phyloP scores from a whole-genome alignment of 805 yeast species.

The Monosporozyma yasuniensis region DNA sequence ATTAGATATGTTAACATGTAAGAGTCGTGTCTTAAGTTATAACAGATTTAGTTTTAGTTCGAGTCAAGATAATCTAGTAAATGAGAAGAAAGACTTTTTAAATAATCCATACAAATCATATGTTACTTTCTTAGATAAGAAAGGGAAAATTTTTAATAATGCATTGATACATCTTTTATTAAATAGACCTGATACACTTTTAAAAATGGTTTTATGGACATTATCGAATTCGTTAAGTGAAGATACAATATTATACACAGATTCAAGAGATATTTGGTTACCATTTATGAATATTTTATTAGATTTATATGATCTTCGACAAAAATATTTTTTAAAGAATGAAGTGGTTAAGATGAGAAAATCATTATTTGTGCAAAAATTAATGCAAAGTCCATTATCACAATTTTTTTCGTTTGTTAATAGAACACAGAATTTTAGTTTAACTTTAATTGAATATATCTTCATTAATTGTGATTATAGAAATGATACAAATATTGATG shows the following conservation, averaged over 20 bases:
- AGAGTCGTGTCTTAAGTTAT: constrained; percentile 1
- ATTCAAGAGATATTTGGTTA: constrained; percentile 22
- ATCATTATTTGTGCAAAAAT: constrained; percentile 8
- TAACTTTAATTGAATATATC: constrained; percentile 14
- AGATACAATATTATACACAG: constrained; percentile 7
- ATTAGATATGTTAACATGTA: constrained; percentile 11
- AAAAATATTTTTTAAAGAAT: constrained; percentile 17
- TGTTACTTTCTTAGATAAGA: constrained; percentile 16
- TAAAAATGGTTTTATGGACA: constrained; percentile 24
- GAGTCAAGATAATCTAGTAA: background rate
- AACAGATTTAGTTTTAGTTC: background rate
- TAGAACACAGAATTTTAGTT: background rate
- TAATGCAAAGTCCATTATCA: constrained; percentile 18
- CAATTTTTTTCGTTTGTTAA: background rate
- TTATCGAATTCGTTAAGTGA: constrained; percentile 15
- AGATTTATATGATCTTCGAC: constrained; percentile 18
- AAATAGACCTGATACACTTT: constrained; percentile 17
- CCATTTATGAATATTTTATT: constrained; percentile 17
- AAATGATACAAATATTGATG: background rate
- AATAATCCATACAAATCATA: constrained; percentile 19
- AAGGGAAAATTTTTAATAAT: constrained; percentile 14
- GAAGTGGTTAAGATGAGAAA: constrained; percentile 8
- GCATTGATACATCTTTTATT: constrained; percentile 13
- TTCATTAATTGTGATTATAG: constrained; percentile 11
- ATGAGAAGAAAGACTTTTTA: background rate